These are phyloP conservation scores for Ophiocordyceps sinensis DNA, from an alignment of 2,329 filamentous ascomycete genomes.

Conservation along the genomic window DNA sequence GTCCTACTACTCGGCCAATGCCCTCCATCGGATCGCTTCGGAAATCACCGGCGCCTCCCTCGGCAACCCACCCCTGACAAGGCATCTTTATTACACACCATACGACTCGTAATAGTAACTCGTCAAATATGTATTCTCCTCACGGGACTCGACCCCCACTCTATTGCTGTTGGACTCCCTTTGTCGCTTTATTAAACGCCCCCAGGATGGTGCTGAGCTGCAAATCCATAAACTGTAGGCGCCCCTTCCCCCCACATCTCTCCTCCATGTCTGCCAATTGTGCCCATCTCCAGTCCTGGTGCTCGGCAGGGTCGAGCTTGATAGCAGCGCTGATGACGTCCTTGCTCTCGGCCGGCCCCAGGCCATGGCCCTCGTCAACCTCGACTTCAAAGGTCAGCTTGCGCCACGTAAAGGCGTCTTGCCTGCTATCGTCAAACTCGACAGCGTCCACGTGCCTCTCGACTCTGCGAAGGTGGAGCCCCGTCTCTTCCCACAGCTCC, in stretches of 20 bases:
- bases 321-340: not conserved
- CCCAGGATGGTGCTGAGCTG: not conserved
- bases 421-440: slow-evolving; percentile 1
- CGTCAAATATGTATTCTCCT: no score
- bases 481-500: slow-evolving; percentile 4
- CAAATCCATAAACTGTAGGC: not conserved
- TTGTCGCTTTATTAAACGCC: not conserved
- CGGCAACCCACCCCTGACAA: no score
- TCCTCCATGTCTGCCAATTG: slow-evolving; percentile 1
- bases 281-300: slow-evolving; percentile 5
- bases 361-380: slow-evolving; percentile 1
- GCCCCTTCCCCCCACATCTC: not conserved
- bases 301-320: slow-evolving; percentile 4
- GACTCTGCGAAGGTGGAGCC: slow-evolving; percentile 1
- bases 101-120: no score
- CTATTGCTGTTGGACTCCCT: not conserved
- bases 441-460: slow-evolving; percentile 1
- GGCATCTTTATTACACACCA: no score
- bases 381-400: slow-evolving; percentile 3
- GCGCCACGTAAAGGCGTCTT: slow-evolving; percentile 2
- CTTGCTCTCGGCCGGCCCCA: not conserved
- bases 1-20: no score
- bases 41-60: no score
- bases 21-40: no score
- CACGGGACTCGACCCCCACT: not conserved